phyloP scores from a whole-genome alignment of 352 stramenopile species.

The Globisporangium rhizosaccharum region DNA sequence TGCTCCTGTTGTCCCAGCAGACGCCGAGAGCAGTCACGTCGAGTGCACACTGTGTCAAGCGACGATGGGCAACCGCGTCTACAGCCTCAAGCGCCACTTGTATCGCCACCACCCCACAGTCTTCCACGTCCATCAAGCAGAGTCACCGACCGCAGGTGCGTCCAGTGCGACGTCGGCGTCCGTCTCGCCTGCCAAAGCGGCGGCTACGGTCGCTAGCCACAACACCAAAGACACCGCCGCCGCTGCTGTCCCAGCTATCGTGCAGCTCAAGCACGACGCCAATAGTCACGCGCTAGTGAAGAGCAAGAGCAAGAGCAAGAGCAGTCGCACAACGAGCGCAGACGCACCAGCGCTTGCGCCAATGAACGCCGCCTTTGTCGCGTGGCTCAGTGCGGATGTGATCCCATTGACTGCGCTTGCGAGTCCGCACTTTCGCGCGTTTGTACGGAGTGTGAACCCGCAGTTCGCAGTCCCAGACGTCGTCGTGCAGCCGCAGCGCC shows the following conservation, averaged over 20 bases:
- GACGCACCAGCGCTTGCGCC: not conserved
- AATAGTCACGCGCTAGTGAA: not conserved
- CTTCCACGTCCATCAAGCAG: slow-evolving; percentile 19
- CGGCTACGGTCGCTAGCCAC: not conserved
- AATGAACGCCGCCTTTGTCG: slow-evolving; percentile 33
- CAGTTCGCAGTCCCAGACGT: slow-evolving; percentile 34
- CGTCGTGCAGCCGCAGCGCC: slow-evolving; percentile 18
- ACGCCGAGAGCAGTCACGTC: slow-evolving; percentile 21
- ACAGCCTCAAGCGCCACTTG: slow-evolving; percentile 45
- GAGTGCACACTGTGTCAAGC: slow-evolving; percentile 44
- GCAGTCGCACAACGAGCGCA: not conserved
- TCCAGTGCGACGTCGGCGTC: not conserved
- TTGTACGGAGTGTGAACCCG: slow-evolving; percentile 33
- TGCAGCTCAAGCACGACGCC: too few species aligned
- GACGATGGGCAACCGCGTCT: slow-evolving; percentile 36
- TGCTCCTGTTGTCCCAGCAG: not conserved
- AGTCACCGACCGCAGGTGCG: too few species aligned
- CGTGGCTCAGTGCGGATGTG: slow-evolving; percentile 36
- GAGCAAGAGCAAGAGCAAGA: slow-evolving; percentile 4
- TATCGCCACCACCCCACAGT: slow-evolving; percentile 40
- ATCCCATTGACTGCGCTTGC: slow-evolving; percentile 39
- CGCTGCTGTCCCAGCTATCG: too few species aligned
- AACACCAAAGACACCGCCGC: not conserved
- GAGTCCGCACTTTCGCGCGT: slow-evolving; percentile 30
- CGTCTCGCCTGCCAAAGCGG: not conserved